Evolutionary conservation across 2,329 filamentous ascomycete species (phyloP).

Genomic region (Ophiostoma fasciatum): DNA sequence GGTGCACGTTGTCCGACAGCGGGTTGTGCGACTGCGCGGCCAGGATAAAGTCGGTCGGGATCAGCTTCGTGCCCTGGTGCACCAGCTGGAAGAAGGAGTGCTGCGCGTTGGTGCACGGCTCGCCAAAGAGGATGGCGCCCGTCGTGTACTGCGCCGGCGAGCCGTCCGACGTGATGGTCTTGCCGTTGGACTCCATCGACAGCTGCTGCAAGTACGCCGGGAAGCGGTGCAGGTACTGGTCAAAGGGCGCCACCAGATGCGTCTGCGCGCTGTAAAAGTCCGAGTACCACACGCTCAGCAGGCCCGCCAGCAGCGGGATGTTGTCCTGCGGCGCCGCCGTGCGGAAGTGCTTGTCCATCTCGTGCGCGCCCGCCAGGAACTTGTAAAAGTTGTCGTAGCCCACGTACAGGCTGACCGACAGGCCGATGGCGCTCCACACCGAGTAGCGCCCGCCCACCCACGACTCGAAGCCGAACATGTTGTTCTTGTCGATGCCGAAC

Average conservation of each 20-base stretch:
- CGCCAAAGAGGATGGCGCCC: constrained; percentile 87
- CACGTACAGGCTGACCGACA: constrained; percentile 88
- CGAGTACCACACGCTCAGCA: constrained; percentile 96
- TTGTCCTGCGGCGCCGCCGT: constrained; percentile 84
- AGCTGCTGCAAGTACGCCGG: constrained; percentile 97
- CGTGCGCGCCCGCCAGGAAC: constrained; percentile 86
- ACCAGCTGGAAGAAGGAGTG: constrained; percentile 99
- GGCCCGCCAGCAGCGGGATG: constrained; percentile 81
- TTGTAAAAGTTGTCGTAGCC: constrained; percentile 96
- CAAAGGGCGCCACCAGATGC: constrained; percentile 94
- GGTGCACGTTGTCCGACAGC: constrained; percentile 80
- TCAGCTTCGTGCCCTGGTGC: constrained; percentile 97
- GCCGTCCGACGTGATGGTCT: constrained; percentile 81
- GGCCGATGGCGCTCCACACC: constrained; percentile 95
- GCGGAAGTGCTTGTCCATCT: constrained; percentile 98
- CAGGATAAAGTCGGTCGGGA: constrained; percentile 95
- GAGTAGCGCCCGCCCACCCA: constrained; percentile 98
- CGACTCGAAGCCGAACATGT: constrained; percentile 99
- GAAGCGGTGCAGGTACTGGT: constrained; percentile 98
- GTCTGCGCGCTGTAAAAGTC: constrained; percentile 98
- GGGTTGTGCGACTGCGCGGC: constrained; percentile 96
- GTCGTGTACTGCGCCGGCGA: constrained; percentile 95
- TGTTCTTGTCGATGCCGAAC: constrained; percentile 96
- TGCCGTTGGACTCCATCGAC: constrained; percentile 99
- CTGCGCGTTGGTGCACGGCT: constrained; percentile 97